Evolutionary conservation across 768 basidiomycete species (phyloP), one percentile per base, ranked within the genome.

Genomic region (Mycena vulgaris): DNA sequence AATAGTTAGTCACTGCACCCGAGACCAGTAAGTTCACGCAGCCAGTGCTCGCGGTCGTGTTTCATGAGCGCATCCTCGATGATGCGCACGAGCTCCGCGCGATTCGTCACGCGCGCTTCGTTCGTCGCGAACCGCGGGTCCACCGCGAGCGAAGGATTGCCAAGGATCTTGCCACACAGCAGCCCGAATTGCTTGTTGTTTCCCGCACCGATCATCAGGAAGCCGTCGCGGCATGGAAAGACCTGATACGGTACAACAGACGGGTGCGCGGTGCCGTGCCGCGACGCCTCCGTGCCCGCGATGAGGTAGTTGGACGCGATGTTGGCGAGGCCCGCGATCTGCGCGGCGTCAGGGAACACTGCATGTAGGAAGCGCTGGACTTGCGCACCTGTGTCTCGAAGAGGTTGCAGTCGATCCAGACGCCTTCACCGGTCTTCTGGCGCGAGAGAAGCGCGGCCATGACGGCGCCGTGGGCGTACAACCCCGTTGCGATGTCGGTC

Each of bases 301-400:
- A 98, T 92, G 62, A 98, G 89, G 83, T 95, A 97, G 82, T 97
- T 97, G 19, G 94, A 95, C 3, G 94, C 96, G 68, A 98, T 94
- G 77, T 97, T 97, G 2, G 92, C 95, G 7, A 98, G 88, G 21
- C 95, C 95, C 19, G 96, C 95, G 55, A 98, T 88, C 95, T 97
- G 75, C 11, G 55, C 37, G 37, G 27, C 28, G 16, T 27, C 28
- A 61, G 57, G 45, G 37, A 8, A n/a, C 11, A 21, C 21, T 9
- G 19, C 27, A 6, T 21, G 66, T 7, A 31, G 21, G n/a, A 11
- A 28, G 11, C 11, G 30, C 10, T 27, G 17, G 48, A 28, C 25
- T 58, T 4, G 72, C 83, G 65, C 67, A 94, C 95, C 84, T 97
- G 96, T 17, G 92, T 90, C 75, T 98, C 96, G 75, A 98, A 97